Evolutionary conservation across 345 rosid genomes (phyloP).

Genomic region (Citrus inodora): DNA sequence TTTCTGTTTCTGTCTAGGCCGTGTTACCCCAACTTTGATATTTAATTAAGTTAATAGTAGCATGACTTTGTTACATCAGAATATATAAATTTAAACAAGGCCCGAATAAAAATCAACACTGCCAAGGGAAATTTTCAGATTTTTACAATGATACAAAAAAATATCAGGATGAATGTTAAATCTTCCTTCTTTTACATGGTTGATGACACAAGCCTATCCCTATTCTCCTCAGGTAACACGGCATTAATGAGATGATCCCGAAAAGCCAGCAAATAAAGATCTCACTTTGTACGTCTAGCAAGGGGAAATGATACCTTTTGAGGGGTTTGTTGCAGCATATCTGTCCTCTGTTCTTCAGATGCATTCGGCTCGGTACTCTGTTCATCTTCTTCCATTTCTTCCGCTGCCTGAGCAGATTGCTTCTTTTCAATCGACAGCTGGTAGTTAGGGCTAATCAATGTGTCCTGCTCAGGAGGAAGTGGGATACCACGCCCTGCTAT

Average conservation of each 20-base stretch:
- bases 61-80: background rate
- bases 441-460: slow-evolving; percentile 73
- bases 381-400: slow-evolving; percentile 82
- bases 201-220: background rate
- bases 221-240: background rate
- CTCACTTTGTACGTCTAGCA: slow-evolving; percentile 47
- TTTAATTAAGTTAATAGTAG: background rate
- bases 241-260: background rate
- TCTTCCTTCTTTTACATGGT: background rate
- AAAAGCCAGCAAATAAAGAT: background rate
- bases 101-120: background rate
- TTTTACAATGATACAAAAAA: background rate
- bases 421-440: slow-evolving; percentile 69
- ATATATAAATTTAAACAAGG: background rate
- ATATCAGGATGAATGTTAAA: background rate
- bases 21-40: background rate
- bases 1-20: background rate
- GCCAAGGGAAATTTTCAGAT: background rate
- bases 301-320: slow-evolving; percentile 80
- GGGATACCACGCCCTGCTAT: slow-evolving; percentile 62
- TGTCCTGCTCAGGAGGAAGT: slow-evolving; percentile 85
- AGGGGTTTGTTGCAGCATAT: slow-evolving; percentile 37
- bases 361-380: slow-evolving; percentile 53
- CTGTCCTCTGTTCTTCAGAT: slow-evolving; percentile 40
- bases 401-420: slow-evolving; percentile 47